Evolutionary conservation across 306 rosid species (phyloP).

Genomic region (Gleditsia sinensis): DNA sequence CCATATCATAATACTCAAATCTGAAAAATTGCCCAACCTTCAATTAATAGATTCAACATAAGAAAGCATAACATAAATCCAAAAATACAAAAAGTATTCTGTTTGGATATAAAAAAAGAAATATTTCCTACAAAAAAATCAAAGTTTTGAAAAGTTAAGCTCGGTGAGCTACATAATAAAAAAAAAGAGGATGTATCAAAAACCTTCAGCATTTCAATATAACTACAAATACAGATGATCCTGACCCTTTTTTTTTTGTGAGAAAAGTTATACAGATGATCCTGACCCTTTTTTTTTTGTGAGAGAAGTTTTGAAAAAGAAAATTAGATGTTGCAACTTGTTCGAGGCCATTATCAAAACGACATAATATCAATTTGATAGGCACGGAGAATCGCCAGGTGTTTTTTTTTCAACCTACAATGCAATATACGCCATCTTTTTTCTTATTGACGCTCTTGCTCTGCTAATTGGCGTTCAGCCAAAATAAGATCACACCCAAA

Average conservation of each 20-base stretch:
- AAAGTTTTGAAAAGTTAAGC: neutral
- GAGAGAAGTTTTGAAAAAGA: neutral
- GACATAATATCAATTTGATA: too few species aligned
- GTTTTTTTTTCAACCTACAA: neutral
- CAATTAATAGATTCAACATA: neutral
- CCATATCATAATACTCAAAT: too few species aligned
- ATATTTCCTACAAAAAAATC: neutral
- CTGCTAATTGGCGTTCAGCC: neutral
- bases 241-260: neutral
- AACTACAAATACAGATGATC: neutral
- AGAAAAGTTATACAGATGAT: neutral
- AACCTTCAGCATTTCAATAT: neutral
- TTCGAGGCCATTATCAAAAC: neutral
- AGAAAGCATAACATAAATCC: neutral
- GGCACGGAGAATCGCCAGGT: neutral
- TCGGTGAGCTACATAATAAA: neutral
- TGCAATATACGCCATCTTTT: neutral
- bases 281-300: neutral
- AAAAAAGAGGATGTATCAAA: too few species aligned
- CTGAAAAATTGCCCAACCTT: neutral
- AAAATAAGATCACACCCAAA: neutral
- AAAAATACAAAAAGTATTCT: neutral
- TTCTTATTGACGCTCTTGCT: neutral
- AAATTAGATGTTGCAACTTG: neutral
- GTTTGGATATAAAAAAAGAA: neutral